Evolutionary conservation across 2,329 filamentous ascomycete genomes (phyloP).

Genomic region (Penicillium griseofulvum): DNA sequence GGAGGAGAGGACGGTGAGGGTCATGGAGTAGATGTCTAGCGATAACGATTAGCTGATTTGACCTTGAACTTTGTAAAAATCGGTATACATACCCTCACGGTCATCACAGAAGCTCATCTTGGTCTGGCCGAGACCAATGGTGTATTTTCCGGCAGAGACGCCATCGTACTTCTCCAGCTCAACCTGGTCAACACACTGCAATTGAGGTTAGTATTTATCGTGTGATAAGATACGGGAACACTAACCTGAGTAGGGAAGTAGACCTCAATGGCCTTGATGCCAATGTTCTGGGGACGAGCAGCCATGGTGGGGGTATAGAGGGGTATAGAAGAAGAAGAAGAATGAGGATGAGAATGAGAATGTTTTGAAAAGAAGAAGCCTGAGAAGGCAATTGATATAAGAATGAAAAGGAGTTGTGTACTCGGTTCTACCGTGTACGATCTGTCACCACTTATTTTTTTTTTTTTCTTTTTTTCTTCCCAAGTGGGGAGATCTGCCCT

Average conservation of each 20-base stretch:
- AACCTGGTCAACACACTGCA: conserved; percentile 75
- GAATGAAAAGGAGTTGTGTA: conserved; percentile 14
- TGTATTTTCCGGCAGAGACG: conserved; percentile 79
- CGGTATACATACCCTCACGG: conserved; percentile 65
- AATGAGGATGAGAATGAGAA: conserved; percentile 5
- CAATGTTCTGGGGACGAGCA: conserved; percentile 77
- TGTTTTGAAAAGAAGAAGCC: too few relatives aligned
- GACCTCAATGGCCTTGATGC: conserved; percentile 90
- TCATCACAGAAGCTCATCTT: conserved; percentile 93
- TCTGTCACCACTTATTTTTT: conserved; percentile 22
- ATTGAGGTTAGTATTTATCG: conserved; percentile 7
- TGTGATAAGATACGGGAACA: conserved; percentile 11
- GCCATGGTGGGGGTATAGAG: conserved; percentile 56
- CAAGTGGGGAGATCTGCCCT: conserved; percentile 1
- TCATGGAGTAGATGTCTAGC: conserved; percentile 81
- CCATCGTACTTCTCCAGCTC: conserved; percentile 87
- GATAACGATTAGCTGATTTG: conserved; percentile 11
- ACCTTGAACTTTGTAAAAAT: background rate
- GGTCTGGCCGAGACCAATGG: conserved; percentile 85
- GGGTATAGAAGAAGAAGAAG: conserved; percentile 8
- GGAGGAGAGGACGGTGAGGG: conserved; percentile 73
- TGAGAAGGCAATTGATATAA: conserved; percentile 10
- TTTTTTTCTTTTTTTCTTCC: conserved; percentile 7
- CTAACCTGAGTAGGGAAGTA: conserved; percentile 83
- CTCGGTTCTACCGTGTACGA: conserved; percentile 30